Percentiles rank a stretch among this genome's conserved stretches.
Evolutionary conservation across 345 rosid species (phyloP).

Genomic region (Triadica sebifera): DNA sequence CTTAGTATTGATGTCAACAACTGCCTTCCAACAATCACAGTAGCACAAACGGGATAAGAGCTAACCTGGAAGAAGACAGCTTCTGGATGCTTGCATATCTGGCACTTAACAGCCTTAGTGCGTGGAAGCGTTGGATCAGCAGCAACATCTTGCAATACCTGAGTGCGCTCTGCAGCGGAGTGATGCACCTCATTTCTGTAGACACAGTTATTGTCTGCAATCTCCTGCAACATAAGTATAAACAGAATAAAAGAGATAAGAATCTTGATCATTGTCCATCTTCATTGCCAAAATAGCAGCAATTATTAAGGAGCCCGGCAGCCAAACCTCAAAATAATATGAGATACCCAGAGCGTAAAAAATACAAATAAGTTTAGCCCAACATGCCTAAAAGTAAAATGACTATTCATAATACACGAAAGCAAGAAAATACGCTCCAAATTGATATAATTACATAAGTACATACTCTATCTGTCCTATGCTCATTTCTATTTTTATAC

Average conservation of each 20-base stretch:
- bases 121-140: constrained; percentile 85
- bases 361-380: no score
- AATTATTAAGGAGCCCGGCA: background rate
- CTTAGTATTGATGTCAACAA: background rate
- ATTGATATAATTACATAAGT: no score
- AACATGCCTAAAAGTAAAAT: no score
- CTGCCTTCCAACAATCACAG: no score
- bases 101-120: constrained; percentile 57
- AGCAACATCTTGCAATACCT: constrained; percentile 63
- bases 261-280: background rate
- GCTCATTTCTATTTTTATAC: no score
- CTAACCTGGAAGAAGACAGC: constrained; percentile 76
- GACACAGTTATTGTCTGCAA: constrained; percentile 55
- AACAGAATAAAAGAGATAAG: background rate
- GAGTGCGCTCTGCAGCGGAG: constrained; percentile 62
- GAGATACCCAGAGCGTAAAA: no score
- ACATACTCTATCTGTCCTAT: no score
- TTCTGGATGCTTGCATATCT: constrained; percentile 49
- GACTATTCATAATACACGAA: background rate
- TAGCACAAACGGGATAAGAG: background rate
- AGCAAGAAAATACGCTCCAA: no score
- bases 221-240: constrained; percentile 47
- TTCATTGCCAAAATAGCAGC: background rate
- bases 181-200: constrained; percentile 70
- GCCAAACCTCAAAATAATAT: background rate